These are phyloP conservation scores for Lentinula lateritia DNA, from an alignment of 768 basidiomycete genomes.

Conservation along the genomic window DNA sequence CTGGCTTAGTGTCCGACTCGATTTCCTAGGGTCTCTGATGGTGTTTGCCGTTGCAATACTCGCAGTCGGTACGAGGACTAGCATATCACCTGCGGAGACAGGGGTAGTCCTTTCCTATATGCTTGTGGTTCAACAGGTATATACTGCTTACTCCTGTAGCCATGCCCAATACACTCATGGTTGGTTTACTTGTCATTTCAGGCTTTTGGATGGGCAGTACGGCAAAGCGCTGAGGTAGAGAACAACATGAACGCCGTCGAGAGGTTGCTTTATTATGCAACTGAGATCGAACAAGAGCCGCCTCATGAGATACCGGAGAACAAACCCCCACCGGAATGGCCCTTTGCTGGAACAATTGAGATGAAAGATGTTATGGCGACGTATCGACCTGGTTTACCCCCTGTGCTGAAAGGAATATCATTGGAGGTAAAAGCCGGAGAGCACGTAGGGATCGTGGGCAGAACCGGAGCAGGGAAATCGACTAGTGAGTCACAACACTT, in stretches of 20 bases:
- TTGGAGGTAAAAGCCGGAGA: constrained; percentile 57
- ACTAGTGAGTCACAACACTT: constrained; percentile 24
- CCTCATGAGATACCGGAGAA: constrained; percentile 26
- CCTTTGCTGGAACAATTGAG: constrained; percentile 41
- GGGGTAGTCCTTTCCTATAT: constrained; percentile 52
- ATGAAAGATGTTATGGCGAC: constrained; percentile 50
- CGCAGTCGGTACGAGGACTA: constrained; percentile 35
- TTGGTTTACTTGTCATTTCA: too few relatives aligned
- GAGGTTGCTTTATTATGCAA: constrained; percentile 62
- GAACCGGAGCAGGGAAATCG: constrained; percentile 35
- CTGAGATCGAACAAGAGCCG: constrained; percentile 43
- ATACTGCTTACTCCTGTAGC: too few relatives aligned
- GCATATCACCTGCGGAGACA: constrained; percentile 37
- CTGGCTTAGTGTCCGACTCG: constrained; percentile 20
- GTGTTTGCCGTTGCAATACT: constrained; percentile 45
- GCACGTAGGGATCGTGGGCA: constrained; percentile 37
- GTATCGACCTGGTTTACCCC: constrained; percentile 60
- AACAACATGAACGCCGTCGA: constrained; percentile 69
- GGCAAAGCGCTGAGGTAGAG: constrained; percentile 13
- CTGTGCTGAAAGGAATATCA: constrained; percentile 55
- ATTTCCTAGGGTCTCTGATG: constrained; percentile 37
- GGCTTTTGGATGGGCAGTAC: constrained; percentile 25
- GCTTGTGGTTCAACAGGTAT: constrained; percentile 7
- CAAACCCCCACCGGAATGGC: constrained; percentile 41
- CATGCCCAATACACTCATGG: too few relatives aligned